Percentiles rank a stretch among this genome's conserved stretches.
phyloP scores from a whole-genome alignment of 805 yeast species.

The Lachancea kluyveri region DNA sequence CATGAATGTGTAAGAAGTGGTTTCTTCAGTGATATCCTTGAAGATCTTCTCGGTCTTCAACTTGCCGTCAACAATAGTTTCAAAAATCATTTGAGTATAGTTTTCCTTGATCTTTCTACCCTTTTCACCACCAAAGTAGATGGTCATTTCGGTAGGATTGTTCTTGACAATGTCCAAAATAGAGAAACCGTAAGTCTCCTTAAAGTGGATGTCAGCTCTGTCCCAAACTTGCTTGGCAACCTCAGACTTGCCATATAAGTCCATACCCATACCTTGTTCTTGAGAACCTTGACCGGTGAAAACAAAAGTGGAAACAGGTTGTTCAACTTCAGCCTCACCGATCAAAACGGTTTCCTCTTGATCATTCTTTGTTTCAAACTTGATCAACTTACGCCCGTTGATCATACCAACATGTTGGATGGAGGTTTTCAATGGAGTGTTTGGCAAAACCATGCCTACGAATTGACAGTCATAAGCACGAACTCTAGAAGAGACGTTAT shows the following conservation, averaged over 20 bases:
- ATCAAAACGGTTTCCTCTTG: conserved; percentile 75
- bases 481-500: conserved; percentile 91
- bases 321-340: conserved; percentile 99
- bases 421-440: conserved; percentile 78
- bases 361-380: conserved; percentile 80
- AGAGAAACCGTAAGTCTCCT: conserved; percentile 93
- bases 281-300: conserved; percentile 99
- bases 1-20: conserved; percentile 81
- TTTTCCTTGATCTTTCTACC: conserved; percentile 93
- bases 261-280: conserved; percentile 99
- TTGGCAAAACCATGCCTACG: conserved; percentile 97
- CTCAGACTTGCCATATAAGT: conserved; percentile 79
- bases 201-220: conserved; percentile 90
- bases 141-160: conserved; percentile 92
- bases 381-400: conserved; percentile 95
- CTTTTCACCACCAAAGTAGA: conserved; percentile 96
- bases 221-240: conserved; percentile 98
- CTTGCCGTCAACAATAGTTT: conserved; percentile 81
- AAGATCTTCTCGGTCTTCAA: conserved; percentile 90
- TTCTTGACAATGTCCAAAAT: conserved; percentile 90
- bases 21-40: conserved; percentile 77
- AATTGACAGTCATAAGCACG: conserved; percentile 88
- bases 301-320: conserved; percentile 92
- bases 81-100: conserved; percentile 96
- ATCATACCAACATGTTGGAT: conserved; percentile 98